Evolutionary conservation across 2,329 filamentous ascomycete genomes (phyloP).

Genomic region (Metarhizium anisopliae): DNA sequence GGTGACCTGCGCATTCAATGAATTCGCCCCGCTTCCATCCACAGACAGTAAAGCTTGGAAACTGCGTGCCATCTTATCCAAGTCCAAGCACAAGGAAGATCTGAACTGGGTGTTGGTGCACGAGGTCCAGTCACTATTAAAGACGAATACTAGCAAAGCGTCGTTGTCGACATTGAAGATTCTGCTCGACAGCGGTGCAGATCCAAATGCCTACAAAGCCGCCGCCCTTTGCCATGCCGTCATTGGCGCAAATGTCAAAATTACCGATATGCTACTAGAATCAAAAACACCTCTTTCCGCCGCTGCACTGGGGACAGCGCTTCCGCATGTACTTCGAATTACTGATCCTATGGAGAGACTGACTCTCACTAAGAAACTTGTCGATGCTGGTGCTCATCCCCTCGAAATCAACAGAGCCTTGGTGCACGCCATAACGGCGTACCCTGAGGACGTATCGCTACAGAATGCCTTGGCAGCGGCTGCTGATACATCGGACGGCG

Average conservation of each 20-base stretch:
- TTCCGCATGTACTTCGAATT: slow-evolving; percentile 45
- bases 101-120: slow-evolving; percentile 37
- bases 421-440: slow-evolving; percentile 37
- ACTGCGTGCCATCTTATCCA: slow-evolving; percentile 35
- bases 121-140: slow-evolving; percentile 38
- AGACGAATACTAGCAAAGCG: slow-evolving; percentile 24
- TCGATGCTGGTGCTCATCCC: slow-evolving; percentile 38
- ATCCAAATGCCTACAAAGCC: slow-evolving; percentile 44
- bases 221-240: slow-evolving; percentile 43
- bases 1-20: slow-evolving; percentile 32
- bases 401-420: slow-evolving; percentile 42
- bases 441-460: slow-evolving; percentile 39
- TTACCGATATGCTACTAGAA: slow-evolving; percentile 41
- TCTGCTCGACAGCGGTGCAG: slow-evolving; percentile 41
- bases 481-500: slow-evolving; percentile 42
- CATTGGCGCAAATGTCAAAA: slow-evolving; percentile 30
- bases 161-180: slow-evolving; percentile 34
- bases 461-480: slow-evolving; percentile 34
- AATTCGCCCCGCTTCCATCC: slow-evolving; percentile 33
- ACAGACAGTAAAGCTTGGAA: slow-evolving; percentile 40
- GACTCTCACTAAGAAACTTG: slow-evolving; percentile 38
- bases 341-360: slow-evolving; percentile 41
- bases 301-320: slow-evolving; percentile 36
- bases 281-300: slow-evolving; percentile 26
- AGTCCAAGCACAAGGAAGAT: slow-evolving; percentile 31